Percentiles rank a stretch among this genome's conserved stretches.
Evolutionary conservation across 768 basidiomycete species (phyloP).

Genomic region (Serendipita sp.): DNA sequence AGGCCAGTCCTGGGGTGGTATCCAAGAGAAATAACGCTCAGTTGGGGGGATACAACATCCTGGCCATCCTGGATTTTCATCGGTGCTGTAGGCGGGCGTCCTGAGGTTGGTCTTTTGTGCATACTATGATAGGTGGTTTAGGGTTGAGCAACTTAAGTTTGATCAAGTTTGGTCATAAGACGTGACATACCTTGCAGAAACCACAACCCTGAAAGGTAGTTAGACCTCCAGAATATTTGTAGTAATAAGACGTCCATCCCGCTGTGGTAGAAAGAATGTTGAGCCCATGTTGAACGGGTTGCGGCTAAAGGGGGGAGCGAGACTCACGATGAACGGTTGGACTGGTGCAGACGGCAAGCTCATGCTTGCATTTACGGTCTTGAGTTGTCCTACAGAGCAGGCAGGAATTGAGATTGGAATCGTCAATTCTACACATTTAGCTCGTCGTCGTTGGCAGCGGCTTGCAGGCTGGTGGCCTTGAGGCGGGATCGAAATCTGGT

Average conservation of each 20-base stretch:
- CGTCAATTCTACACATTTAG: conserved; percentile 64
- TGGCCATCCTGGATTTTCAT: conserved; percentile 65
- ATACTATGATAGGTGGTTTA: conserved; percentile 27
- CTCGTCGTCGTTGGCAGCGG: conserved; percentile 50
- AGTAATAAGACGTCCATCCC: conserved; percentile 11
- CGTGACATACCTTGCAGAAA: conserved; percentile 60
- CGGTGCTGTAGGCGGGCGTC: conserved; percentile 24
- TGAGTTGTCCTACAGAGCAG: conserved; percentile 8
- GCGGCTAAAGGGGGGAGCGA: conserved; percentile 28
- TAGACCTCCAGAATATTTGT: conserved; percentile 26
- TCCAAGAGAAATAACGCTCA: conserved; percentile 38
- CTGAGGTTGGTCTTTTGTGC: conserved; percentile 20
- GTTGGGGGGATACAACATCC: conserved; percentile 74
- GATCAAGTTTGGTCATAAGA: not conserved
- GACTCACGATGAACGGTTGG: conserved; percentile 38
- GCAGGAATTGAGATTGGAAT: conserved; percentile 30
- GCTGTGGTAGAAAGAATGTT: conserved; percentile 17
- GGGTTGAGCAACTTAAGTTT: conserved; percentile 8
- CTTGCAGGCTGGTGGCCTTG: conserved; percentile 40
- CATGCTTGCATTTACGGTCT: conserved; percentile 51
- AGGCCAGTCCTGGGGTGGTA: conserved; percentile 64
- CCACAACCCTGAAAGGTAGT: conserved; percentile 76
- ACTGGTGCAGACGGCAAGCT: conserved; percentile 60
- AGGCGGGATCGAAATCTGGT: not conserved
- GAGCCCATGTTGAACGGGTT: conserved; percentile 71